A percentile compares a stretch with the other conserved stretches of the same genome.
These are phyloP conservation scores for Bacidia rubella DNA, from an alignment of 495 filamentous ascomycete genomes.

Conservation along the genomic window DNA sequence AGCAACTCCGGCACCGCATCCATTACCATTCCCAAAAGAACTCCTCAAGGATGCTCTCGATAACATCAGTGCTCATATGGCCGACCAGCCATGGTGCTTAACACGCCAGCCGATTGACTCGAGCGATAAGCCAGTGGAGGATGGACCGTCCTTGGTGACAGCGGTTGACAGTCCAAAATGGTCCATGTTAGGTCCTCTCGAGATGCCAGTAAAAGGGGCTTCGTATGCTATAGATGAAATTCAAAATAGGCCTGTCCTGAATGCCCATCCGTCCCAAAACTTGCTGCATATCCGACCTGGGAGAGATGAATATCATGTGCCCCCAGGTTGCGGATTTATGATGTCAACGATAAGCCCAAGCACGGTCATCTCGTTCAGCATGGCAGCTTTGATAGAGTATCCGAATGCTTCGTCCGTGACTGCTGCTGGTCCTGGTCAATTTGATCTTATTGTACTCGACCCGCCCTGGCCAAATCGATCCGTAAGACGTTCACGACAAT, in stretches of 20 bases:
- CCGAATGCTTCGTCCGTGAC: slow-evolving; percentile 5
- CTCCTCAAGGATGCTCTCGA: slow-evolving; percentile 20
- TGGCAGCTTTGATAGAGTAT: slow-evolving; percentile 14
- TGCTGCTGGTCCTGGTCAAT: slow-evolving; percentile 27
- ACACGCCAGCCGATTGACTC: slow-evolving; percentile 3
- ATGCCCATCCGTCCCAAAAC: slow-evolving; percentile 13
- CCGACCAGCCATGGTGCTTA: slow-evolving; percentile 11
- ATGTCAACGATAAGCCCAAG: slow-evolving; percentile 22
- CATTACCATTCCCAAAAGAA: too few species aligned
- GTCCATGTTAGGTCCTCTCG: background rate
- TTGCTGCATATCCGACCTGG: background rate
- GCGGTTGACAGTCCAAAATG: too few species aligned
- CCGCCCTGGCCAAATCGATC: slow-evolving; percentile 94
- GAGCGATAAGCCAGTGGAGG: background rate
- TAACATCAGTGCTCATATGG: slow-evolving; percentile 6
- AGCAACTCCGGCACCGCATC: too few species aligned
- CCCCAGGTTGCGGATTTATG: slow-evolving; percentile 39
- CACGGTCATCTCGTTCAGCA: slow-evolving; percentile 17
- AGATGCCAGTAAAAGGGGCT: background rate
- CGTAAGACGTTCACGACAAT: slow-evolving; percentile 54
- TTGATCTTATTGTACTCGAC: slow-evolving; percentile 75
- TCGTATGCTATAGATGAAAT: background rate
- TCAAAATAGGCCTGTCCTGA: slow-evolving; percentile 10
- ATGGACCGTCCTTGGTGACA: background rate
- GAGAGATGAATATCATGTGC: slow-evolving; percentile 29